phyloP scores from a whole-genome alignment of 306 rosid genomes.

The Luffa acutangula region DNA sequence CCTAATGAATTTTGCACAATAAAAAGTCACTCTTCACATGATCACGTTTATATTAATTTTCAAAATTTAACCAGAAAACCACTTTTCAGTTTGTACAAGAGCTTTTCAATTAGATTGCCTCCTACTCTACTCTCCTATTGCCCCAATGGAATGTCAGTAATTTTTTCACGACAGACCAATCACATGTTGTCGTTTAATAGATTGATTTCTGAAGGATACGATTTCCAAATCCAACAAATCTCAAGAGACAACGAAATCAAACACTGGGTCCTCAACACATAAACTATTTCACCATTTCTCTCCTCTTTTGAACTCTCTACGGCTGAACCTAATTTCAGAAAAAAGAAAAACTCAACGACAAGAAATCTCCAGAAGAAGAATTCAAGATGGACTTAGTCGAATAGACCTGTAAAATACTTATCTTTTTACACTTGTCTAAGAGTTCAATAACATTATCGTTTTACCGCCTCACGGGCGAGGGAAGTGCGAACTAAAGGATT shows the following conservation, averaged over 20 bases:
- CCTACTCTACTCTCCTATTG: neutral
- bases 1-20: neutral
- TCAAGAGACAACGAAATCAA: neutral
- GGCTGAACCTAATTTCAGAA: neutral
- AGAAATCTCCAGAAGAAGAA: neutral
- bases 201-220: neutral
- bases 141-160: neutral
- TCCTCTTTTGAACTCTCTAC: neutral
- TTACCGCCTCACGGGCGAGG: neutral
- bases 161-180: neutral
- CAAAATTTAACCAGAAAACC: neutral
- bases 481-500: neutral
- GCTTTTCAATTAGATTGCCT: neutral
- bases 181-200: neutral
- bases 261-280: neutral
- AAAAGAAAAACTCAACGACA: neutral
- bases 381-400: neutral
- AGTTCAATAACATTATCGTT: neutral
- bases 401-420: no score
- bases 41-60: no score
- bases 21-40: neutral
- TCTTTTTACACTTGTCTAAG: neutral
- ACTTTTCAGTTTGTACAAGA: neutral
- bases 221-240: neutral
- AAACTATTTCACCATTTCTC: neutral